phyloP scores from a whole-genome alignment of 345 rosid species.

The Arabidopsis thaliana region TAIR10.1 NC_003074.8:2029501-2030000 shows the following conservation, averaged over 20 bases:
- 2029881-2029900: constrained; percentile 22
- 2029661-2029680: constrained; percentile 73
- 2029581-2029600: constrained; percentile 16
- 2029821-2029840: constrained; percentile 73
- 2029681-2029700: constrained; percentile 78
- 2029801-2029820: constrained; percentile 60
- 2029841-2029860: constrained; percentile 55
- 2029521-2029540: constrained; percentile 80
- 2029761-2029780: constrained; percentile 53
- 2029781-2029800: constrained; percentile 47
- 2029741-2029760: constrained; percentile 45
- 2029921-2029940: constrained; percentile 32
- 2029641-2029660: constrained; percentile 24
- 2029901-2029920: constrained; percentile 22
- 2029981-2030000: constrained; percentile 74
- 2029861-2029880: constrained; percentile 59
- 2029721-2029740: constrained; percentile 47
- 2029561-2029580: constrained; percentile 23
- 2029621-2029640: constrained; percentile 26
- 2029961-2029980: constrained; percentile 54
- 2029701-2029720: constrained; percentile 55
- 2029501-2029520: constrained; percentile 65
- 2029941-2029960: constrained; percentile 59
- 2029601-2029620: constrained; percentile 15
- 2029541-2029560: constrained; percentile 84